Base-by-base conservation (phyloP, 1,284 basidiomycete genomes). In the Marasmius oreades region DNA sequence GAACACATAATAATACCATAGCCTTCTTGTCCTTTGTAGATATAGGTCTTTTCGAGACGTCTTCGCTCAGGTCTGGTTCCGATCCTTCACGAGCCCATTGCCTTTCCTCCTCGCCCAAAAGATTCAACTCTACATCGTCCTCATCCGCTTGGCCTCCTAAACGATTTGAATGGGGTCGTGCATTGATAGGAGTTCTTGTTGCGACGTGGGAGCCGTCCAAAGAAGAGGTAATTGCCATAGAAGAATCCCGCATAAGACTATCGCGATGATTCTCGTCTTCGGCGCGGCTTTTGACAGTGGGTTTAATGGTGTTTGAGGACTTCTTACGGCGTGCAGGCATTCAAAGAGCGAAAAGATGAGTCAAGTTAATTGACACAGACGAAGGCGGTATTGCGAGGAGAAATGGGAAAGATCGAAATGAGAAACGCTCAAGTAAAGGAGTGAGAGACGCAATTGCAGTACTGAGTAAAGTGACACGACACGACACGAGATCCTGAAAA, bases 1-100 rank as follows among this genome's bases (percentile, higher is more conserved):
- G 79, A 61, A 95, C 76, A 69, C 95, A 89, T 43, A 99, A 78
- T 56, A 99, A 73, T 7, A 82, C 82, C 80, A 99, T 93, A 34
- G 90, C 93, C 63, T 84, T 80, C 74, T 89, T 90, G 73, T 98
- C 95, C 68, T 84, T 86, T 33, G 73, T 62, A 34, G 88, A 85
- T 64, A 92, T 77, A 31, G 80, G 66, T 58, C 66, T 73, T 67
- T 82, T 87, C 37, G 64, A 65, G 53, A 66, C 66, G 45, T 63
- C 69, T 23, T 55, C 63, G 16, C 68, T 61, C 34, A 66, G 70
- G 28, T 72, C 73, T 51, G 70, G 66, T 44, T 72, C 72, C 55
- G 79, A 62, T 31, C 75, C 80, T 22, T 66, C 67, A 20, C 70
- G 76, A 23, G 82, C 81, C 54, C 73, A 70, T 14, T 70, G 67